Conservation (phyloP, 2,329 filamentous ascomycete species). For the Cladosporium sp. region DNA sequence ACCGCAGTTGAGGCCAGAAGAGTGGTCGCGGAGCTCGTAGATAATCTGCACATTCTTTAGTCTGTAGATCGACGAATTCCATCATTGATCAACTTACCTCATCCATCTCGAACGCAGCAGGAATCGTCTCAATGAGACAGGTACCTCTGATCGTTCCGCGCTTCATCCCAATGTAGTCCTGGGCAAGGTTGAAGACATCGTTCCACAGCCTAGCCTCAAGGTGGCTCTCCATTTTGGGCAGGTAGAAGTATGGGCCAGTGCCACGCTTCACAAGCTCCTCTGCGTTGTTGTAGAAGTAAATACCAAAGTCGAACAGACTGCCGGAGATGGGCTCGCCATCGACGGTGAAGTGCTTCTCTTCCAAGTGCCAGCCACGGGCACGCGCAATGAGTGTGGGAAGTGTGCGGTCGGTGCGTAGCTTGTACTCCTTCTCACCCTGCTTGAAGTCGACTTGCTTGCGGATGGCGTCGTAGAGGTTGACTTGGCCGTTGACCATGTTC, state of each 20-base stretch:
- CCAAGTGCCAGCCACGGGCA: slow-evolving; percentile 94
- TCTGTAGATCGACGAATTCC: not conserved
- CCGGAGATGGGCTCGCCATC: slow-evolving; percentile 94
- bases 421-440: slow-evolving; percentile 93
- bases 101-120: slow-evolving; percentile 98
- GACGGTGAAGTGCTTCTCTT: slow-evolving; percentile 96
- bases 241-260: slow-evolving; percentile 92
- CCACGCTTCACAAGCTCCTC: slow-evolving; percentile 81
- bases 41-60: slow-evolving; percentile 65
- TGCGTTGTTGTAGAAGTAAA: slow-evolving; percentile 99
- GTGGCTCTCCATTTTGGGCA: slow-evolving; percentile 95
- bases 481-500: slow-evolving; percentile 98
- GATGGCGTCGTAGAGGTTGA: slow-evolving; percentile 96
- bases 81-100: slow-evolving; percentile 52
- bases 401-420: slow-evolving; percentile 85
- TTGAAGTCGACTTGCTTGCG: slow-evolving; percentile 95
- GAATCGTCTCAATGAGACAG: slow-evolving; percentile 95
- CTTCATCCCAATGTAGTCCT: slow-evolving; percentile 87
- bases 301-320: slow-evolving; percentile 91
- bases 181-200: slow-evolving; percentile 91
- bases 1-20: slow-evolving; percentile 93
- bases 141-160: slow-evolving; percentile 93
- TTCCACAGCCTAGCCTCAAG: slow-evolving; percentile 98
- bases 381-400: slow-evolving; percentile 91
- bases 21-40: slow-evolving; percentile 97